Evolutionary conservation across 129 eudicot genomes (phyloP), one percentile per base, ranked within the genome.

Genomic region (Deinandra increscens): DNA sequence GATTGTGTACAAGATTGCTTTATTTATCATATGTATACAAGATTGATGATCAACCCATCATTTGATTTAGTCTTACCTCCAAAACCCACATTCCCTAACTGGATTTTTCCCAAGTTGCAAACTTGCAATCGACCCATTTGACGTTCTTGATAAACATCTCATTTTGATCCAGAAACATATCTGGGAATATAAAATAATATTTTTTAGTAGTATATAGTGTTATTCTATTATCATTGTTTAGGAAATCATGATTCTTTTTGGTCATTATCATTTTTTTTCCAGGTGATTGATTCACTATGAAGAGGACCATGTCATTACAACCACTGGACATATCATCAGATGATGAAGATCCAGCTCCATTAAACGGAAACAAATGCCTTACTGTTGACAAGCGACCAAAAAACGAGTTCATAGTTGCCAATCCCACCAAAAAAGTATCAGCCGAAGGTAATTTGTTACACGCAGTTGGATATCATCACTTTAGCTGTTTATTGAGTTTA

Each of bases 241-340:
- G 6, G 17, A 14, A 59, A 12, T 31, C 11, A 12, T 11, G 36
- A 22, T 9, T 19, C 33, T 20, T n/a, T n/a, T n/a, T n/a, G n/a
- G n/a, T n/a, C n/a, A n/a, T n/a, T n/a, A n/a, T n/a, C n/a, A n/a
- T n/a, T n/a, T n/a, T n/a, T n/a, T n/a, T n/a, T n/a, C n/a, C n/a
- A n/a, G n/a, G n/a, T n/a, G n/a, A 59, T 59, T 26, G 31, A 26
- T 26, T 26, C 3, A 3, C 60, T 12, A 85, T 80, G 91, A 82
- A 80, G 82, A 74, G 85, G 69, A 49, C 73, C 12, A 13, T 56
- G 36, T 61, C 82, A 29, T 53, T 34, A 45, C 79, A 46, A 14
- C 72, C 81, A n/a, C 77, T 83, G 53, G 86, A 81, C 61, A 73
- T 82, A 53, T 74, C 85, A 4, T 87, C 82, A 31, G 91, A 85